Percentiles rank a stretch among this genome's conserved stretches.
Evolutionary conservation across 2,329 filamentous ascomycete species (phyloP).

Genomic region (Furcasterigmium furcatum): DNA sequence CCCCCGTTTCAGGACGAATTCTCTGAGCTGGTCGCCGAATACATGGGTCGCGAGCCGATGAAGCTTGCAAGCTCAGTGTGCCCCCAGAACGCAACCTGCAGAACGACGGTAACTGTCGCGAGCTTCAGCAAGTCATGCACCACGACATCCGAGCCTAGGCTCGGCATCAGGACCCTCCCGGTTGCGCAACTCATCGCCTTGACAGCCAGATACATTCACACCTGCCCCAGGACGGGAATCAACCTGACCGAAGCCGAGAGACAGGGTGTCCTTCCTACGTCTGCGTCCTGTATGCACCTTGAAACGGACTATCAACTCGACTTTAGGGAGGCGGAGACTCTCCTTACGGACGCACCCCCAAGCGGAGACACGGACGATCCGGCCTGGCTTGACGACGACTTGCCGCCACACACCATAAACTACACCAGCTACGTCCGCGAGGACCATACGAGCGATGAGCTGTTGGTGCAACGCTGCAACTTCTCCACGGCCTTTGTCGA

Average conservation of each 20-base stretch:
- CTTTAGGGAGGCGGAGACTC: too few species aligned
- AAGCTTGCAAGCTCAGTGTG: neutral
- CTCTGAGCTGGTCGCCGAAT: neutral
- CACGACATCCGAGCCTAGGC: neutral
- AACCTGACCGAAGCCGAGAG: neutral
- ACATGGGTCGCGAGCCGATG: neutral
- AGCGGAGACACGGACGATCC: neutral
- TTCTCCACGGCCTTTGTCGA: neutral
- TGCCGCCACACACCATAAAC: neutral
- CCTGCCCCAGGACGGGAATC: neutral
- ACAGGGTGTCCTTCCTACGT: neutral
- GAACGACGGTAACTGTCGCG: neutral
- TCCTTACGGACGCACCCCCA: neutral
- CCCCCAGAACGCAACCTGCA: neutral
- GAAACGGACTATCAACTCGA: neutral
- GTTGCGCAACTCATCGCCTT: neutral
- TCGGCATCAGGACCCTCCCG: neutral
- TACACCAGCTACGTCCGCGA: neutral
- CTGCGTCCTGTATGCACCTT: neutral
- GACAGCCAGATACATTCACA: neutral
- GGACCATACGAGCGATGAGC: neutral
- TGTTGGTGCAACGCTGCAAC: neutral
- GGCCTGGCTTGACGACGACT: neutral
- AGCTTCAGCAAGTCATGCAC: neutral
- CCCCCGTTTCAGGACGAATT: neutral